These are phyloP conservation scores for Neonectria ditissima DNA, from an alignment of 2,329 filamentous ascomycete species.

Conservation along the genomic window DNA sequence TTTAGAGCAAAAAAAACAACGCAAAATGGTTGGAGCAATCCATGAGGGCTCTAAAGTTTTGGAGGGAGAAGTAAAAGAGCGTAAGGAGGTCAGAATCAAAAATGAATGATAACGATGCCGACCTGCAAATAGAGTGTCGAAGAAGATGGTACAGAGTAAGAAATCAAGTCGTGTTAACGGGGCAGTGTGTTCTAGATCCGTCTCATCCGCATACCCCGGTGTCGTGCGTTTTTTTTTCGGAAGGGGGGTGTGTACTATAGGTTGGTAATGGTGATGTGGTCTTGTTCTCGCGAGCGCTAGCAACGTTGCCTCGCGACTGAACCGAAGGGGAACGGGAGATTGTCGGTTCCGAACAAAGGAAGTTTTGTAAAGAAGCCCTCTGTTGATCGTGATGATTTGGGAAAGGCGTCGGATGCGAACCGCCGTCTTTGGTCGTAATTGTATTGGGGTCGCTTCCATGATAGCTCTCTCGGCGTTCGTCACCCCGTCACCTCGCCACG, in stretches of 20 bases:
- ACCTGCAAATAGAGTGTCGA: conserved; percentile 39
- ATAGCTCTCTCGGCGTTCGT: conserved; percentile 4
- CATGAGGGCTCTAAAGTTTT: conserved; percentile 19
- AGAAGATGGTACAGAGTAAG: conserved; percentile 38
- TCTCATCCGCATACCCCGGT: conserved; percentile 33
- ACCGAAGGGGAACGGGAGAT: background rate
- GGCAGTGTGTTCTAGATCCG: conserved; percentile 37
- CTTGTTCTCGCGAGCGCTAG: conserved; percentile 20
- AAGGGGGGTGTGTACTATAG: conserved; percentile 29
- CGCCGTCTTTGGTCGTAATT: conserved; percentile 16
- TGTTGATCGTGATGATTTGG: conserved; percentile 11
- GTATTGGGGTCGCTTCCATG: conserved; percentile 11
- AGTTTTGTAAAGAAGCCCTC: conserved; percentile 14
- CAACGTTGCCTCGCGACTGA: conserved; percentile 20
- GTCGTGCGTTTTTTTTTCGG: conserved; percentile 27
- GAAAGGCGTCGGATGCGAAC: conserved; percentile 9
- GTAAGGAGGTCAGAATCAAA: conserved; percentile 37
- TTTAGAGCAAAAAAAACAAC: conserved; percentile 26
- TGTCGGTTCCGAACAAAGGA: conserved; percentile 1
- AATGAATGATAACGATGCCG: conserved; percentile 35
- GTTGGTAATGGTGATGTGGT: conserved; percentile 24
- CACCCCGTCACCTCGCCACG: conserved; percentile 9
- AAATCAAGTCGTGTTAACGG: conserved; percentile 37
- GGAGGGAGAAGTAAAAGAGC: conserved; percentile 32
- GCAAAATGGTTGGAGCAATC: conserved; percentile 30